phyloP scores from a whole-genome alignment of 2,329 filamentous ascomycete species.

The Venturia effusa region DNA sequence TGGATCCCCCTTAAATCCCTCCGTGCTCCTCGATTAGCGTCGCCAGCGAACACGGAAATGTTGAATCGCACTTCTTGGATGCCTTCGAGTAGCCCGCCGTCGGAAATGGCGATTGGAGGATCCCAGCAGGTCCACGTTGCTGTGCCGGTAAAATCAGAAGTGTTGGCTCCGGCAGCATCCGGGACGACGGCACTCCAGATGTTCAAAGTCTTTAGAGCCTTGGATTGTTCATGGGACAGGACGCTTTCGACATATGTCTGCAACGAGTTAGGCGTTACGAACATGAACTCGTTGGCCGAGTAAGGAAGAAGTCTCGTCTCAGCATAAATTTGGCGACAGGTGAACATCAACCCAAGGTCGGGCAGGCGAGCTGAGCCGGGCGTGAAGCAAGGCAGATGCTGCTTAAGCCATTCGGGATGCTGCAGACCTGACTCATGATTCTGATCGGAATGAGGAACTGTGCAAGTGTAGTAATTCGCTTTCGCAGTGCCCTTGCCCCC shows the following conservation, averaged over 20 bases:
- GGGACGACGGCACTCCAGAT: background rate
- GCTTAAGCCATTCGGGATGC: slow-evolving; percentile 1
- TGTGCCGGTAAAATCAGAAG: background rate
- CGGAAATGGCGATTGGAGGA: background rate
- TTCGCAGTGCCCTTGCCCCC: background rate
- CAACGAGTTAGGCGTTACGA: background rate
- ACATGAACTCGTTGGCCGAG: slow-evolving; percentile 1
- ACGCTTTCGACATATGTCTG: background rate
- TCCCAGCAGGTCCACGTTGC: background rate
- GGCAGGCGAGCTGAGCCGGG: background rate
- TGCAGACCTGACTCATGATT: background rate
- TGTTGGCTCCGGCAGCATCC: background rate
- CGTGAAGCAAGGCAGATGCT: slow-evolving; percentile 5
- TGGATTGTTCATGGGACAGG: background rate
- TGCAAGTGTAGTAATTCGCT: background rate
- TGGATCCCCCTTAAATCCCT: background rate
- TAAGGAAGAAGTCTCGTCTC: background rate
- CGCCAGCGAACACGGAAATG: background rate
- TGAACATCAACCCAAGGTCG: background rate
- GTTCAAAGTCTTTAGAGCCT: background rate
- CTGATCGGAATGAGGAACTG: background rate
- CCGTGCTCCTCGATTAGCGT: background rate
- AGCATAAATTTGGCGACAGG: slow-evolving; percentile 4
- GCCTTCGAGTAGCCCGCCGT: background rate
- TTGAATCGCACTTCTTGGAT: background rate